phyloP scores from a whole-genome alignment of 306 rosid genomes.

The Acacia melanoxylon region DNA sequence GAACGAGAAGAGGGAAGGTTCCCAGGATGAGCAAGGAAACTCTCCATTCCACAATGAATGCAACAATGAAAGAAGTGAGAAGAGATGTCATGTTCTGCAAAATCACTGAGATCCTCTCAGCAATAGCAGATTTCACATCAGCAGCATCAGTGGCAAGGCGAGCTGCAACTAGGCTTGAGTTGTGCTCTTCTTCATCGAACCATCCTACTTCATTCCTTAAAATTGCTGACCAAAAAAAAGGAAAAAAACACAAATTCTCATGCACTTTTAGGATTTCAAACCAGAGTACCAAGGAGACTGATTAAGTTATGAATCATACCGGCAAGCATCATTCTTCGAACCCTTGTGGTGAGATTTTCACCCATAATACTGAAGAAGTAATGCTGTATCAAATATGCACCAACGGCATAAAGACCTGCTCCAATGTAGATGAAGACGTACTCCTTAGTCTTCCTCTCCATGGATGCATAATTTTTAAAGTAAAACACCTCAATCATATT shows the following conservation, averaged over 20 bases:
- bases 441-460: constrained; percentile 94
- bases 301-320: constrained; percentile 42
- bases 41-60: constrained; percentile 98
- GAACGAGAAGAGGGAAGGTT: constrained; percentile 92
- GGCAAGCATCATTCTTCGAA: constrained; percentile 99
- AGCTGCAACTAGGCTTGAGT: constrained; percentile 90
- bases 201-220: constrained; percentile 98
- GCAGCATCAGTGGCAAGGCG: constrained; percentile 92
- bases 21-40: constrained; percentile 91
- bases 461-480: constrained; percentile 68
- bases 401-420: constrained; percentile 91
- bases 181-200: constrained; percentile 98
- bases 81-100: constrained; percentile 96
- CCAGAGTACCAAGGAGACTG: too few relatives aligned
- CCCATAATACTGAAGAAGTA: constrained; percentile 98
- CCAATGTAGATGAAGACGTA: constrained; percentile 94
- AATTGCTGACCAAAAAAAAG: constrained; percentile 50
- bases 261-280: neutral
- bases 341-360: constrained; percentile 98
- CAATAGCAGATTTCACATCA: constrained; percentile 95
- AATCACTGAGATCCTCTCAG: constrained; percentile 94
- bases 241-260: neutral
- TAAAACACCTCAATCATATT: constrained; percentile 97
- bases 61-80: constrained; percentile 95
- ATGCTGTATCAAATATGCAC: constrained; percentile 94